These are phyloP conservation scores for Begonia loranthoides DNA, from an alignment of 306 rosid genomes.

Conservation along the genomic window DNA sequence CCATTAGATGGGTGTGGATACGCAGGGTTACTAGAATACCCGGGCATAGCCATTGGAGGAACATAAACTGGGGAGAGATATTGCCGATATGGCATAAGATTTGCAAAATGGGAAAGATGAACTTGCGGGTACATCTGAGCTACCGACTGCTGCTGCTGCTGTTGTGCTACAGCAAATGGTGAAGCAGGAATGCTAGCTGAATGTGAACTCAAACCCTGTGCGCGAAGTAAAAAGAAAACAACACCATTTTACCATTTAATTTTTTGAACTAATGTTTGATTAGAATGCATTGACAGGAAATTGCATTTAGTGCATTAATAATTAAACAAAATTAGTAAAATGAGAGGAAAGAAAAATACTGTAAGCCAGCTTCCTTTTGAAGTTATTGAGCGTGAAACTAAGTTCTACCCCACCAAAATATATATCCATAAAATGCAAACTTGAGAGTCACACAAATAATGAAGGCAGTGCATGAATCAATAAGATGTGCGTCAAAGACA, in stretches of 20 bases:
- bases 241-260: background rate
- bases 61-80: slow-evolving; percentile 81
- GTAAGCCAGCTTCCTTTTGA: too few relatives aligned
- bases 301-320: too few relatives aligned
- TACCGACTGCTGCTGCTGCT: slow-evolving; percentile 32
- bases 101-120: slow-evolving; percentile 78
- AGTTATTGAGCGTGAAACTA: too few relatives aligned
- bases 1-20: slow-evolving; percentile 88
- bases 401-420: too few relatives aligned
- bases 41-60: slow-evolving; percentile 96
- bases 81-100: slow-evolving; percentile 89
- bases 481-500: too few relatives aligned
- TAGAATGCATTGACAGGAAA: too few relatives aligned
- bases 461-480: too few relatives aligned
- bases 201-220: slow-evolving; percentile 55
- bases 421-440: too few relatives aligned
- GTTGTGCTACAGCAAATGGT: slow-evolving; percentile 60
- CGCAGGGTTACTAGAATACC: slow-evolving; percentile 71
- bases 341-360: too few relatives aligned
- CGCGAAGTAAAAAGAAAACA: slow-evolving; percentile 2
- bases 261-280: too few relatives aligned
- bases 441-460: too few relatives aligned
- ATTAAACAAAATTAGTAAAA: too few relatives aligned
- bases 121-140: slow-evolving; percentile 98
- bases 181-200: slow-evolving; percentile 47